Evolutionary conservation across 164 flowering plant species (phyloP).

Genomic region (Tetracentron sinense): DNA sequence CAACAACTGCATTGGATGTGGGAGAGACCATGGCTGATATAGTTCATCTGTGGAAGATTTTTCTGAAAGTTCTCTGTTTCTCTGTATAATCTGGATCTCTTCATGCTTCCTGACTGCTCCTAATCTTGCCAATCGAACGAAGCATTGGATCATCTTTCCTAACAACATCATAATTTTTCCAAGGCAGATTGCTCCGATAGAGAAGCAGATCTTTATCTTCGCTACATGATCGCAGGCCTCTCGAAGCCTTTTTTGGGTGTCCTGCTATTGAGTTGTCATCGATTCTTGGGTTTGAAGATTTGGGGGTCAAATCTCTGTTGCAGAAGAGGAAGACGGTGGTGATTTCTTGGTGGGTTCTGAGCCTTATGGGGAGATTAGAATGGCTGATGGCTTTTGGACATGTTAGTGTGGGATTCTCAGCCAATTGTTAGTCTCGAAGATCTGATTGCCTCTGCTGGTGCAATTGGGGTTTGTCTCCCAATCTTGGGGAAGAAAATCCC

Average conservation of each 20-base stretch:
- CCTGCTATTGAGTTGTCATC: constrained; percentile 50
- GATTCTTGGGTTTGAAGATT: constrained; percentile 54
- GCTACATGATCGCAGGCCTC: constrained; percentile 54
- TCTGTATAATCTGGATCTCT: too few species aligned
- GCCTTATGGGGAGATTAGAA: constrained; percentile 13
- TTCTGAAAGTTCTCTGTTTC: too few species aligned
- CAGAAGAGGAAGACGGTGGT: constrained; percentile 10
- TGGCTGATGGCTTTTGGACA: constrained; percentile 32
- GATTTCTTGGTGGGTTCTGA: constrained; percentile 10
- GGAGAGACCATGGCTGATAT: too few species aligned
- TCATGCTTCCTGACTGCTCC: too few species aligned
- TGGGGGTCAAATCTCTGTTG: constrained; percentile 32
- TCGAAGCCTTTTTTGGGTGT: constrained; percentile 69
- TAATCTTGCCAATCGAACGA: too few species aligned
- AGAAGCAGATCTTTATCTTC: constrained; percentile 14
- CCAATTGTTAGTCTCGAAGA: constrained; percentile 48
- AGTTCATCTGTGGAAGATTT: too few species aligned
- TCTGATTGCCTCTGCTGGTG: constrained; percentile 41
- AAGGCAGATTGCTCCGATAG: too few species aligned
- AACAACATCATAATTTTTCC: too few species aligned
- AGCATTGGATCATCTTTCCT: too few species aligned
- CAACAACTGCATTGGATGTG: too few species aligned
- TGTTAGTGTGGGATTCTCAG: constrained; percentile 65
- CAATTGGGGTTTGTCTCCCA: too few species aligned
- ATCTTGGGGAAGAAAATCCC: too few species aligned